Evolutionary conservation across 192 early-diverging fungal species (phyloP), one percentile per base, ranked within the genome.

Genomic region (Spizellomyces sp.): DNA sequence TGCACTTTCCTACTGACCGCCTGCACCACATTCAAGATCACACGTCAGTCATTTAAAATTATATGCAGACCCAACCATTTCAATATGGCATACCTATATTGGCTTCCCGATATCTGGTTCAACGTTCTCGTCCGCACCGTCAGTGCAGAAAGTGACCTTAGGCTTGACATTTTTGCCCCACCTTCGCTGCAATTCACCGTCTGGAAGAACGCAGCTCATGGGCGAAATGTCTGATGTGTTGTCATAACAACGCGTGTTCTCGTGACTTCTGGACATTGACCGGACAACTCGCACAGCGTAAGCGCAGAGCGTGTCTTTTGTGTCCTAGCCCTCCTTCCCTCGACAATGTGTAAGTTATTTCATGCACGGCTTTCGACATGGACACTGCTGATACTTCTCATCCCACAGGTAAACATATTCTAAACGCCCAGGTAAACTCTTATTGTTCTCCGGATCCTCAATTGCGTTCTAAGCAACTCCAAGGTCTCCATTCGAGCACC

Each of bases 401-500:
- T 54, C 14, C 12, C 50, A 61, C 58, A 75, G 73, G 96, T 86
- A 98, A 98, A 86, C 96, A 98, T 77, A 84, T 98, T 65, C 86
- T 98, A 60, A 98, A 98, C 85, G 95, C 94, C 22, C 96, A 98
- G 83, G 96, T 92, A 87, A 19, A 41, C 4, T 71, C 4, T 47
- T 59, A 41, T 47, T 45, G 14, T 72, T n/a, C 27, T 52, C n/a
- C 58, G 15, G 43, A 0, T 50, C 46, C 14, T 9, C 17, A 70
- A 41, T 54, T 17, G 10, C 52, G 22, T 41, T 57, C 41, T 15
- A 55, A 17, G 55, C 42, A 65, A 45, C 59, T 44, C 15, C n/a
- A 70, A 94, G 91, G 92, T 95, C 15, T 83, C 94, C 45, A 91
- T 98, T 69, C 88, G 95, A 58, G 94, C 96, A 9, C 89, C 90